Evolutionary conservation across 345 rosid genomes (phyloP).

Genomic region (Melaleuca quinquenervia): DNA sequence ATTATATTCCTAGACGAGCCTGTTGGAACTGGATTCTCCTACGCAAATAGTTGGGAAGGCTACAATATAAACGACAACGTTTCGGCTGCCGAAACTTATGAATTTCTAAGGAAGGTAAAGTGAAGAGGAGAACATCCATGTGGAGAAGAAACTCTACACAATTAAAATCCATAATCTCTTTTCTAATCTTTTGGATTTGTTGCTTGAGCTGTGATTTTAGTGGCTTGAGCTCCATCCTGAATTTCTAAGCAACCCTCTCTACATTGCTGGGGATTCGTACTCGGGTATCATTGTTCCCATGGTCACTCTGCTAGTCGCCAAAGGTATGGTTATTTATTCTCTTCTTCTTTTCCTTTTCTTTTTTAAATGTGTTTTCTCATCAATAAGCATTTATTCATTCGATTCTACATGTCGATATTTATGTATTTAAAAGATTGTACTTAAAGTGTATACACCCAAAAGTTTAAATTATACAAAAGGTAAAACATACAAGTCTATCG

Average conservation of each 20-base stretch:
- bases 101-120: constrained; percentile 18
- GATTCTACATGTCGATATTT: too few relatives aligned
- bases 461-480: not conserved
- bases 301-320: not conserved
- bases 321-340: not conserved
- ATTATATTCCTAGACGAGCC: constrained; percentile 25
- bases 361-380: too few relatives aligned
- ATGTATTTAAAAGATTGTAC: too few relatives aligned
- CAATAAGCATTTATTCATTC: too few relatives aligned
- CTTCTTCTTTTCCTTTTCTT: too few relatives aligned
- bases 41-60: constrained; percentile 8
- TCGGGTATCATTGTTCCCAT: constrained; percentile 13
- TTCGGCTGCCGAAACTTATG: not conserved
- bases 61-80: constrained; percentile 1
- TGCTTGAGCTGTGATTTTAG: not conserved
- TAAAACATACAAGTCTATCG: not conserved
- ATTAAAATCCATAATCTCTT: too few relatives aligned
- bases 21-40: constrained; percentile 26
- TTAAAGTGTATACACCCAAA: not conserved
- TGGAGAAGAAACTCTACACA: not conserved
- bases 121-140: too few relatives aligned
- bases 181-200: not conserved
- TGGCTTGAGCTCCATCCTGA: constrained; percentile 21
- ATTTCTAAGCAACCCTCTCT: constrained; percentile 13
- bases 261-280: constrained; percentile 25